Percentiles rank a stretch among this genome's conserved stretches.
Conservation (phyloP, 2,329 filamentous ascomycete species). For the Biscogniauxia mediterranea region DNA sequence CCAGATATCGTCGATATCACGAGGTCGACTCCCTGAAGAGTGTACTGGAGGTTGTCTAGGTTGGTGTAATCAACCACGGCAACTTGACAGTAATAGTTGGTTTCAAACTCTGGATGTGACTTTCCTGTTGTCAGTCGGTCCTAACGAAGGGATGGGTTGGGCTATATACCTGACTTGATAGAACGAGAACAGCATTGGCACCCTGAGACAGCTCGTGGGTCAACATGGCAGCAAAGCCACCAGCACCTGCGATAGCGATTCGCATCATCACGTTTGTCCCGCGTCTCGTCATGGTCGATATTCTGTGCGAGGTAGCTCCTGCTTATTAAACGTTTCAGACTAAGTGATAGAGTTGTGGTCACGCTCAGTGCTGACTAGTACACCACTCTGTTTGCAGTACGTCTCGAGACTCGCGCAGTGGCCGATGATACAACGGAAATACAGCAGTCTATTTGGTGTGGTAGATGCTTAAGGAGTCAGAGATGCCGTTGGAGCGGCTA, state of each 20-base stretch:
- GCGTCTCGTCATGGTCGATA: constrained; percentile 25
- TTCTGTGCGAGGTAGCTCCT: constrained; percentile 6
- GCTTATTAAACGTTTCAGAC: constrained; percentile 13
- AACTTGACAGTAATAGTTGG: constrained; percentile 60
- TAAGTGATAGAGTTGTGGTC: constrained; percentile 13
- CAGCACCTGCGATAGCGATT: constrained; percentile 61
- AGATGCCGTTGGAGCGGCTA: constrained; percentile 17
- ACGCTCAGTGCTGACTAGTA: constrained; percentile 14
- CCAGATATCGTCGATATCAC: constrained; percentile 74
- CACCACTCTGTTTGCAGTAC: constrained; percentile 14
- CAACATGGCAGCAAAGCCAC: constrained; percentile 57
- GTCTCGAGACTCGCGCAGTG: constrained; percentile 19
- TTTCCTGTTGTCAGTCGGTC: constrained; percentile 31
- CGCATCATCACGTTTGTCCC: constrained; percentile 49
- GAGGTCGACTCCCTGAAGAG: constrained; percentile 69
- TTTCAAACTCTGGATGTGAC: constrained; percentile 53
- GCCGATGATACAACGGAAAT: constrained; percentile 20
- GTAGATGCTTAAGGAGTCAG: constrained; percentile 24
- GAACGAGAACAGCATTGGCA: constrained; percentile 66
- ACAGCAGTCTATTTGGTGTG: constrained; percentile 20
- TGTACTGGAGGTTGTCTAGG: constrained; percentile 57
- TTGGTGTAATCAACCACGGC: constrained; percentile 66
- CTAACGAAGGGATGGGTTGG: not conserved
- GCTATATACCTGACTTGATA: constrained; percentile 61
- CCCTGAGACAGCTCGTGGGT: constrained; percentile 61